phyloP scores from a whole-genome alignment of 2,329 filamentous ascomycete genomes.

The Colletotrichum destructivum region DNA sequence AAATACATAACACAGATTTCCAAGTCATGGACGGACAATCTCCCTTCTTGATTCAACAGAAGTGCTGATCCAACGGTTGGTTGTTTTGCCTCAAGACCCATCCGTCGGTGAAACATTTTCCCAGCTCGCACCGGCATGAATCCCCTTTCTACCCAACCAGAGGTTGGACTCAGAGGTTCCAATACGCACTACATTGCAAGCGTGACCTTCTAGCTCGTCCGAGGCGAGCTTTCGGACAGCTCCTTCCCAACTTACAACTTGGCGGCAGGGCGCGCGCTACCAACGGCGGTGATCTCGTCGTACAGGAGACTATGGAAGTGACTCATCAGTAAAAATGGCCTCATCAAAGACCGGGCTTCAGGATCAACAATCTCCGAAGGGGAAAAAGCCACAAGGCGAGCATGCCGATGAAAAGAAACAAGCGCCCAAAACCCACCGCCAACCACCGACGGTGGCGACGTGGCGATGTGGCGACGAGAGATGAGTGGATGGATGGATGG shows the following conservation, averaged over 20 bases:
- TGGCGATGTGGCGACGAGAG: not conserved
- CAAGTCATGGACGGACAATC: not conserved
- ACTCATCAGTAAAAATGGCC: constrained; percentile 40
- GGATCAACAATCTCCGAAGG: constrained; percentile 10
- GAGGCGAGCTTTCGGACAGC: not conserved
- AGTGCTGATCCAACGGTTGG: constrained; percentile 10
- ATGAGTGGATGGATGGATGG: not conserved
- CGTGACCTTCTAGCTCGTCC: not conserved
- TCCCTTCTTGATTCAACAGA: not conserved
- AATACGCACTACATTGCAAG: not conserved
- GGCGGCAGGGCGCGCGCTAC: constrained; percentile 72
- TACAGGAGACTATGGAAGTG: constrained; percentile 77
- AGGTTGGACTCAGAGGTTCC: not conserved
- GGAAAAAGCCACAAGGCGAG: constrained; percentile 32
- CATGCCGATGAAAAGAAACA: constrained; percentile 1
- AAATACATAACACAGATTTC: constrained; percentile 6
- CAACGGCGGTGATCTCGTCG: constrained; percentile 87
- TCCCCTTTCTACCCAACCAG: not conserved
- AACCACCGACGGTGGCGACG: not conserved
- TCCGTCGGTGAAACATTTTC: constrained; percentile 9
- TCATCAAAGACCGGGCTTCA: not conserved
- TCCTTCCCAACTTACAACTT: constrained; percentile 67
- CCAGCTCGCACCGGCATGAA: not conserved
- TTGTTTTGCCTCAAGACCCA: constrained; percentile 13
- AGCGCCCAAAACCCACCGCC: too few relatives aligned